Percentiles rank a stretch among this genome's conserved stretches.
Conservation (phyloP, 768 basidiomycete species). For the Boletus sp. region DNA sequence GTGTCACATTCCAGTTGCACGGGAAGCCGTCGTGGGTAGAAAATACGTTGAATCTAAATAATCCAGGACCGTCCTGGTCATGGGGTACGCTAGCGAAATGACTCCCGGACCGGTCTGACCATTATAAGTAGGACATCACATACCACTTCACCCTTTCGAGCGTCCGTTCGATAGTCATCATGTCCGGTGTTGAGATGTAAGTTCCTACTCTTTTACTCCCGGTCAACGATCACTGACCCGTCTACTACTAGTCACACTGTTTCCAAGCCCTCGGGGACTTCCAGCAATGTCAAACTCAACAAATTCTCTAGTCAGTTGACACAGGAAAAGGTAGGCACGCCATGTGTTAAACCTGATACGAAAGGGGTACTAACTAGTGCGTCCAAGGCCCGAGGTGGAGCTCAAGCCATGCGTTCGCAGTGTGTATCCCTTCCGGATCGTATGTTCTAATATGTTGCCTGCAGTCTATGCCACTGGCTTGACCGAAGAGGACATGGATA, state of each 20-base stretch:
- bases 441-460: neutral
- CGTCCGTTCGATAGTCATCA: constrained; percentile 24
- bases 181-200: constrained; percentile 64
- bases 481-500: constrained; percentile 76
- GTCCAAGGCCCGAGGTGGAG: constrained; percentile 58
- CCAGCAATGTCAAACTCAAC: constrained; percentile 54
- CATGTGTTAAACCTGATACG: neutral
- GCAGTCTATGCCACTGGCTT: constrained; percentile 74
- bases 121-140: constrained; percentile 15
- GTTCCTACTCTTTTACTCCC: constrained; percentile 15
- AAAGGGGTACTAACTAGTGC: neutral
- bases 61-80: constrained; percentile 8
- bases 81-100: constrained; percentile 9
- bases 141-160: neutral
- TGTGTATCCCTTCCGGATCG: constrained; percentile 1
- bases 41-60: constrained; percentile 6
- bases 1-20: neutral
- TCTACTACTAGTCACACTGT: constrained; percentile 17
- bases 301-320: constrained; percentile 72
- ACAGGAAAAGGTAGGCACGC: constrained; percentile 64
- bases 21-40: constrained; percentile 15
- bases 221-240: neutral
- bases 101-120: constrained; percentile 6
- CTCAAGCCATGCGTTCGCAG: constrained; percentile 79
- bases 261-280: constrained; percentile 19